Base-by-base conservation (phyloP, 1,139 yeast species). In the Hyphopichia burtonii region DNA sequence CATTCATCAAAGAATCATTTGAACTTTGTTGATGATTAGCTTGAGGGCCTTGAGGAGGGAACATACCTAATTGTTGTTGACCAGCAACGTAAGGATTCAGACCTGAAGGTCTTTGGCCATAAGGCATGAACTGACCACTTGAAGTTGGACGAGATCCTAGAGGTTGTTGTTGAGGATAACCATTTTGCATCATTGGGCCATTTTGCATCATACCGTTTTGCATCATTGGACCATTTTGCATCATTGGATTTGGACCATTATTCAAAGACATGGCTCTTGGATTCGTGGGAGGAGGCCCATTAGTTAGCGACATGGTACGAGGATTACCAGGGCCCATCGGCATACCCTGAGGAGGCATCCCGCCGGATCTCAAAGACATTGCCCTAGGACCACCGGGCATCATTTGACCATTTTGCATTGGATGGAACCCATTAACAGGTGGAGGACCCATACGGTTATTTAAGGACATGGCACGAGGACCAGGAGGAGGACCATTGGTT, bases 1-100 rank as follows among this genome's bases (percentile, higher is more conserved):
- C 74, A 46, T 71, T 66, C 64, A 61, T 64, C 8, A 71, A 50
- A 1, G 74, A 69, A 41, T 72, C 77, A 38, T 56, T 65, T 1
- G 75, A 68, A 18, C 52, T 51, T 43, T 49, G 23, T 25, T 37
- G 22, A 25, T n/a, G 7, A 17, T n/a, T 10, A 9, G 38, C 6
- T 27, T 28, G 32, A 27, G 16, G 9, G 11, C 20, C 17, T 20
- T 18, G 36, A 19, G 36, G 36, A 8, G 25, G 36, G 7, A 10
- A 37, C 36, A 35, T 22, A 28, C 34, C 32, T 36, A 34, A 28
- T 27, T 34, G 42, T 25, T 19, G 37, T 41, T 32, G 35, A 18
- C 38, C 36, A 20, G 31, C 34, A 33, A 37, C 39, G 4, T 17
- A 12, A 31, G 34, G 28, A 25, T 25, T 9, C 28, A 25, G 28